These are phyloP conservation scores for Gleditsia sinensis DNA, from an alignment of 306 rosid species.

Conservation along the genomic window DNA sequence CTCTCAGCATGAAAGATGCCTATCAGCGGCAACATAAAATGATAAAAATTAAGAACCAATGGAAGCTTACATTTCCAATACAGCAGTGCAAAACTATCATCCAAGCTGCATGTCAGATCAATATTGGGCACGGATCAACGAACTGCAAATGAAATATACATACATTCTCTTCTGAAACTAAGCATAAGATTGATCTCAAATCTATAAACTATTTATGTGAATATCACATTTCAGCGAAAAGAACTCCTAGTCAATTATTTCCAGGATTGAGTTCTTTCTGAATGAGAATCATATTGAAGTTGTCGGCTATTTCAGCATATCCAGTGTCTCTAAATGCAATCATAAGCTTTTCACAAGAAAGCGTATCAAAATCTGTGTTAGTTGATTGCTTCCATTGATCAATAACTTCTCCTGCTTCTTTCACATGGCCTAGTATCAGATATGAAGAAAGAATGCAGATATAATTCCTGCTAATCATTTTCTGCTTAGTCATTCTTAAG, in stretches of 20 bases:
- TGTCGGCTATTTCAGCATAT: conserved; percentile 50
- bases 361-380: conserved; percentile 55
- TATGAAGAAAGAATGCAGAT: conserved; percentile 74
- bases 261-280: conserved; percentile 56
- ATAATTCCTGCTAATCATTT: conserved; percentile 83
- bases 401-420: conserved; percentile 73
- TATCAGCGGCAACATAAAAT: neutral
- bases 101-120: conserved; percentile 21
- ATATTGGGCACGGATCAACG: conserved; percentile 1
- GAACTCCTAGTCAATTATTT: conserved; percentile 26
- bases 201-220: conserved; percentile 6
- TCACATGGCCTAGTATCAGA: conserved; percentile 68
- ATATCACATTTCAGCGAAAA: neutral
- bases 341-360: conserved; percentile 60
- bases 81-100: conserved; percentile 17
- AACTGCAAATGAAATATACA: conserved; percentile 26
- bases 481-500: conserved; percentile 75
- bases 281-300: conserved; percentile 54
- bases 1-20: conserved; percentile 13
- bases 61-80: conserved; percentile 11
- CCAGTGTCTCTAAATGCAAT: conserved; percentile 65
- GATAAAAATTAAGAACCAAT: neutral
- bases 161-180: conserved; percentile 24
- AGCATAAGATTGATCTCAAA: conserved; percentile 28
- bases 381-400: conserved; percentile 87